Conservation (phyloP, 257 asterid species). For the Ilex asprella region DNA sequence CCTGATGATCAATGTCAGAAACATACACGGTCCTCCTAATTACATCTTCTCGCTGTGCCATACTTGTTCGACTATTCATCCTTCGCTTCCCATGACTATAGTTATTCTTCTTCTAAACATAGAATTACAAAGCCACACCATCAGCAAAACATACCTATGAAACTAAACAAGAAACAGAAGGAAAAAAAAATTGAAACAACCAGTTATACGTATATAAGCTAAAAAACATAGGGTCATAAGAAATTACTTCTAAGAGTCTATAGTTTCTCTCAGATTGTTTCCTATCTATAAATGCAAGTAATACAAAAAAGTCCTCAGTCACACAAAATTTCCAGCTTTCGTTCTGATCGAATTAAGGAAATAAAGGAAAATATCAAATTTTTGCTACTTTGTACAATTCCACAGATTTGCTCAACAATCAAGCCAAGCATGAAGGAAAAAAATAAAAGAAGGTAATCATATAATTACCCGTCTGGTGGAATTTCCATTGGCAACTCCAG, state of each 20-base stretch:
- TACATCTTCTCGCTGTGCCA: conserved; percentile 71
- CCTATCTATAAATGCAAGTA: too few species aligned
- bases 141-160: conserved; percentile 16
- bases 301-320: too few species aligned
- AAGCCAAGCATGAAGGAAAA: too few species aligned
- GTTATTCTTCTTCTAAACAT: conserved; percentile 51
- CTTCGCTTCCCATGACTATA: conserved; percentile 43
- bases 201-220: neutral
- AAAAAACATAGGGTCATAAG: too few species aligned
- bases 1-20: neutral
- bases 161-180: neutral
- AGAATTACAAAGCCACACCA: neutral
- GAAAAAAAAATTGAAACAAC: neutral
- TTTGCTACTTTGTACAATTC: neutral
- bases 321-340: too few species aligned
- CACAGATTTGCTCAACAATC: neutral
- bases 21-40: conserved; percentile 64
- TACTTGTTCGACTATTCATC: conserved; percentile 52
- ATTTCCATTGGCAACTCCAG: conserved; percentile 9
- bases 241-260: too few species aligned
- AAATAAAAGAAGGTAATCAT: too few species aligned
- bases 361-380: too few species aligned
- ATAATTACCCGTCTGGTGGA: conserved; percentile 9
- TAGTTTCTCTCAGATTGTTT: too few species aligned
- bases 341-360: too few species aligned